Conservation (phyloP, 352 stramenopile species). For the Elongisporangium prolatum region DNA sequence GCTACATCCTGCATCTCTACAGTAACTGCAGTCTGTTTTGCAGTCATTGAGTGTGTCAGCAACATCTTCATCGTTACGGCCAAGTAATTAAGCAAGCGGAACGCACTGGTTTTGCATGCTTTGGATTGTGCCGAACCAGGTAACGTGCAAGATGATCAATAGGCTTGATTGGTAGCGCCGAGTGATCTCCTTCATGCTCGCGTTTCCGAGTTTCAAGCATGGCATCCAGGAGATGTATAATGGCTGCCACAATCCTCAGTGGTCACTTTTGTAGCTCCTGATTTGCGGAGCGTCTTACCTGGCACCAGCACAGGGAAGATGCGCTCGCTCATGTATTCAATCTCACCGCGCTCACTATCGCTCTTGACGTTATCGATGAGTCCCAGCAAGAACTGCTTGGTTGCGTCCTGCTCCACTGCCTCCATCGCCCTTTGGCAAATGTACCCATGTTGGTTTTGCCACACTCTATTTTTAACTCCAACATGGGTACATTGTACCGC, state of each 20-base stretch:
- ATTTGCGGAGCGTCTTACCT: constrained; percentile 20
- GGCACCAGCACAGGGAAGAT: constrained; percentile 50
- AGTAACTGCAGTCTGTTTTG: constrained; percentile 22
- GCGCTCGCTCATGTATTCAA: constrained; percentile 50
- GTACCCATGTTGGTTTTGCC: constrained; percentile 4
- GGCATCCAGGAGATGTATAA: constrained; percentile 51
- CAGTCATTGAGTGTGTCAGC: not conserved
- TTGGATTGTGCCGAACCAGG: constrained; percentile 63
- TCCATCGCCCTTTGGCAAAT: not conserved
- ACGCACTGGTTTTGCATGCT: constrained; percentile 41
- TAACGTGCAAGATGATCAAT: constrained; percentile 66
- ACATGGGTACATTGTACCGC: not conserved
- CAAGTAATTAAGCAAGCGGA: not conserved
- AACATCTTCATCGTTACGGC: not conserved
- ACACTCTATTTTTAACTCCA: not conserved
- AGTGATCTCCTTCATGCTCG: constrained; percentile 31
- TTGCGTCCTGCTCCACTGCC: not conserved
- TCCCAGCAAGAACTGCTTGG: constrained; percentile 23
- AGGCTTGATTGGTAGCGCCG: constrained; percentile 34
- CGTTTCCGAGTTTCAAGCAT: constrained; percentile 33
- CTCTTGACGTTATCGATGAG: constrained; percentile 30
- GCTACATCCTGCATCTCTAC: constrained; percentile 29
- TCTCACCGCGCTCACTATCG: constrained; percentile 21
- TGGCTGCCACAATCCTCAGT: constrained; percentile 16
- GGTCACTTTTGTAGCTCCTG: not conserved